These are phyloP conservation scores for Auriscalpium vulgare DNA, from an alignment of 768 basidiomycete genomes.

Conservation along the genomic window DNA sequence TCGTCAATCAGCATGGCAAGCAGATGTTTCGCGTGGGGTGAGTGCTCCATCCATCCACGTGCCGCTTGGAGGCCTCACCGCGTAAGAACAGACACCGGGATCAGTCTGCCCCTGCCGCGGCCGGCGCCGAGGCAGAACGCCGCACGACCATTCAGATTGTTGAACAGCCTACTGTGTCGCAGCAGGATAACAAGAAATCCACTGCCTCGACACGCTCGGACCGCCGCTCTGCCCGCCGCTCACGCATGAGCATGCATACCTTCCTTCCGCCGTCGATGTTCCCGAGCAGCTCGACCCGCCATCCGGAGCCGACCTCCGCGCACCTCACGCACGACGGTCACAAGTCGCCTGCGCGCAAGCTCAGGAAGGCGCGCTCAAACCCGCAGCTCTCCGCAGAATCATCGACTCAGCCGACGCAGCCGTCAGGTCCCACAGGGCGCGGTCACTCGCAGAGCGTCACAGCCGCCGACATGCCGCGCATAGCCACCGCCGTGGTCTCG, in stretches of 20 bases:
- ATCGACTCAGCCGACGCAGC: conserved; percentile 14
- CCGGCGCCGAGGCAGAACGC: conserved; percentile 42
- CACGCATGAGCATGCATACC: conserved; percentile 60
- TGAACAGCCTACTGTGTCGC: conserved; percentile 6
- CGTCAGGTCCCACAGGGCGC: conserved; percentile 37
- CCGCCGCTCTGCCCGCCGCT: conserved; percentile 9
- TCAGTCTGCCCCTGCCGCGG: conserved; percentile 50
- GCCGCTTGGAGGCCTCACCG: neutral
- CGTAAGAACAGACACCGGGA: conserved; percentile 42
- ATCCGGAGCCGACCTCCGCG: conserved; percentile 2
- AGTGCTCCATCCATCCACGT: conserved; percentile 22
- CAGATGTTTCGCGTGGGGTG: conserved; percentile 74
- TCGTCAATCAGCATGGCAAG: conserved; percentile 74
- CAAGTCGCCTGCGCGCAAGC: conserved; percentile 38
- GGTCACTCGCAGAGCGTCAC: conserved; percentile 78
- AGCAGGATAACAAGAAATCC: conserved; percentile 1
- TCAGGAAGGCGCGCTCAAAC: conserved; percentile 71
- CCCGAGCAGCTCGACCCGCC: conserved; percentile 25
- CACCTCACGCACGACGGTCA: conserved; percentile 15
- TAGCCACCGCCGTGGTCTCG: conserved; percentile 17
- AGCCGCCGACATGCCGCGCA: conserved; percentile 51
- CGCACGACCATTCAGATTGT: conserved; percentile 19
- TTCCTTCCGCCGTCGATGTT: conserved; percentile 45
- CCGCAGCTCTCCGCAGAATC: conserved; percentile 37
- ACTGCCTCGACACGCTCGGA: conserved; percentile 4